A percentile compares a stretch with the other conserved stretches of the same genome.
These are phyloP conservation scores for Monilinia laxa DNA, from an alignment of 2,329 filamentous ascomycete species.

Conservation along the genomic window DNA sequence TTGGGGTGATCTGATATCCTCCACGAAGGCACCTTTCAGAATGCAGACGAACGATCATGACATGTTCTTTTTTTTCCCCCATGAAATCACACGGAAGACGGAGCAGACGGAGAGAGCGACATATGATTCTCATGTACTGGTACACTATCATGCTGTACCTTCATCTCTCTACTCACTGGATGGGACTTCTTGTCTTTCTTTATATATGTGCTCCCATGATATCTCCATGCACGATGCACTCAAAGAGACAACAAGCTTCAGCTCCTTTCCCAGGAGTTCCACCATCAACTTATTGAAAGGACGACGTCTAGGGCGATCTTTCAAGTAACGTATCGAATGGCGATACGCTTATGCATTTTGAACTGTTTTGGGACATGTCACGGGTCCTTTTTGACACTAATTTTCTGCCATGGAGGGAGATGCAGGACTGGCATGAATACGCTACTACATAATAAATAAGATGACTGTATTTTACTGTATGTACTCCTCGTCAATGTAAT, in stretches of 20 bases:
- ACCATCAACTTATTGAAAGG: slow-evolving; percentile 4
- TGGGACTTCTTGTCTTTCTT: slow-evolving; percentile 17
- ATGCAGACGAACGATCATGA: neutral
- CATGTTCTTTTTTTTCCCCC: neutral
- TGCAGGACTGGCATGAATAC: slow-evolving; percentile 10
- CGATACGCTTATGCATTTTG: slow-evolving; percentile 19
- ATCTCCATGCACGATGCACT: slow-evolving; percentile 7
- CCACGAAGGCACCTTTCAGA: neutral
- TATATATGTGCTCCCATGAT: slow-evolving; percentile 23
- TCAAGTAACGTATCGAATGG: slow-evolving; percentile 4
- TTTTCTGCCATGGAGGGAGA: neutral
- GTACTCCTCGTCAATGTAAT: no score
- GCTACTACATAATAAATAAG: neutral
- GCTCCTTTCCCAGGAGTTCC: neutral
- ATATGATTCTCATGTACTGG: slow-evolving; percentile 17
- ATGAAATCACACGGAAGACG: neutral
- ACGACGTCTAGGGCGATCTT: slow-evolving; percentile 5
- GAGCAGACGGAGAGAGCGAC: slow-evolving; percentile 5
- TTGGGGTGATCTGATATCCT: neutral
- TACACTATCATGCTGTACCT: slow-evolving; percentile 13
- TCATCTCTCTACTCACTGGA: slow-evolving; percentile 21
- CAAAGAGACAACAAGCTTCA: slow-evolving; percentile 21
- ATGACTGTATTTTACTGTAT: neutral
- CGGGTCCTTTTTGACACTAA: slow-evolving; percentile 5
- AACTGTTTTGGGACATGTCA: slow-evolving; percentile 15